Evolutionary conservation across 2,329 filamentous ascomycete species (phyloP).

Genomic region (Ampelomyces quisqualis): DNA sequence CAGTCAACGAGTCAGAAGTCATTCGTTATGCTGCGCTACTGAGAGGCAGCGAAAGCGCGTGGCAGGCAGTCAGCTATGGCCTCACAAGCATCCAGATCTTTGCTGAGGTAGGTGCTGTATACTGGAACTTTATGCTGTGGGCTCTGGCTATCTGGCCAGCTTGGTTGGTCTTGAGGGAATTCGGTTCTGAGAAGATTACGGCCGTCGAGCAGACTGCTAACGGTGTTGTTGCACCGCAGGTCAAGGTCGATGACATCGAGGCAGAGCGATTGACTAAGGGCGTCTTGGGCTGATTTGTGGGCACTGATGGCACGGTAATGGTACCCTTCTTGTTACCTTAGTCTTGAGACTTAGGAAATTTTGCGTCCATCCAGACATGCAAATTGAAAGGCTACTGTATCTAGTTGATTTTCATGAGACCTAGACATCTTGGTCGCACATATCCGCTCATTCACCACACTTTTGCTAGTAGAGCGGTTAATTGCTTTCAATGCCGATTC

Average conservation of each 20-base stretch:
- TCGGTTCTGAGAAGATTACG: constrained; percentile 44
- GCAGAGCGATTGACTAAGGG: constrained; percentile 2
- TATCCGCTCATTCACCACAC: no score
- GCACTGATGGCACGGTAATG: no score
- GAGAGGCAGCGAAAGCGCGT: constrained; percentile 69
- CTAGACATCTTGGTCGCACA: no score
- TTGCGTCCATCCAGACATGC: no score
- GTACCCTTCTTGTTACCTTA: background rate
- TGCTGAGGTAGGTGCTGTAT: constrained; percentile 65
- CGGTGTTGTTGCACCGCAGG: constrained; percentile 4
- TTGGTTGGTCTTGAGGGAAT: constrained; percentile 64
- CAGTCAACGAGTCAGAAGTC: constrained; percentile 62
- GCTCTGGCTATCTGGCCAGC: constrained; percentile 63
- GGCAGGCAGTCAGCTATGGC: constrained; percentile 72
- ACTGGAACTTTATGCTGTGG: constrained; percentile 71
- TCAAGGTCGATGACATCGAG: constrained; percentile 11
- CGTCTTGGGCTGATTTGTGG: constrained; percentile 4
- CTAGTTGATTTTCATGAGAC: no score
- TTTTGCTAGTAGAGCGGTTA: no score
- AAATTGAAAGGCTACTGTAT: no score
- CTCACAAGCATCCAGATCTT: constrained; percentile 63
- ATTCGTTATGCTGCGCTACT: constrained; percentile 68
- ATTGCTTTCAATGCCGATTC: no score
- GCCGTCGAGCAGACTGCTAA: constrained; percentile 15
- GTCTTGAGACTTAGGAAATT: no score